phyloP scores from a whole-genome alignment of 805 yeast genomes.

The Cyberlindnera sargentensis region DNA sequence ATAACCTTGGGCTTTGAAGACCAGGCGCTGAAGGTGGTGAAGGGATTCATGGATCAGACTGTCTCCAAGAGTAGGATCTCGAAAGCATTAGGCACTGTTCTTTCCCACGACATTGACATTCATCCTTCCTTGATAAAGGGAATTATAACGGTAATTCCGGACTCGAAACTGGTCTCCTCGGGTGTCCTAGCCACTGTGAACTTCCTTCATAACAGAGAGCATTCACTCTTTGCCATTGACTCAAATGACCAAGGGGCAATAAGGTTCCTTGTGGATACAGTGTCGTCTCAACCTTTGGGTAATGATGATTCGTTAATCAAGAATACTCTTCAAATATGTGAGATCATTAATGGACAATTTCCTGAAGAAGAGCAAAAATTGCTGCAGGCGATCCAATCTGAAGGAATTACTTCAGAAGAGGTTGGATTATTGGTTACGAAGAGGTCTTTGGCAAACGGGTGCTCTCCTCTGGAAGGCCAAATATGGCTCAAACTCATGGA shows the following conservation, averaged over 20 bases:
- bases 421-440: neutral
- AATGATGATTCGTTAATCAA: neutral
- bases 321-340: conserved; percentile 4
- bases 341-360: neutral
- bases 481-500: neutral
- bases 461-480: neutral
- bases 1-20: conserved; percentile 11
- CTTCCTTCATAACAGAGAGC: neutral
- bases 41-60: neutral
- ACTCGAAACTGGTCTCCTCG: neutral
- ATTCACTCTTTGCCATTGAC: neutral
- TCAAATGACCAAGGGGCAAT: conserved; percentile 1
- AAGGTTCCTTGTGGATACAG: neutral
- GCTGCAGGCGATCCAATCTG: neutral
- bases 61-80: neutral
- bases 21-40: conserved; percentile 6
- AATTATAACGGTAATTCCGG: neutral
- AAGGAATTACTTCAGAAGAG: neutral
- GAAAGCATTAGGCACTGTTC: neutral
- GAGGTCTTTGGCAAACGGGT: neutral
- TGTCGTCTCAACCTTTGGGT: neutral
- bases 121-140: neutral
- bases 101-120: neutral
- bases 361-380: neutral
- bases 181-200: neutral